These are phyloP conservation scores for Ustilago crameri DNA, from an alignment of 1,284 basidiomycete genomes.

Conservation along the genomic window DNA sequence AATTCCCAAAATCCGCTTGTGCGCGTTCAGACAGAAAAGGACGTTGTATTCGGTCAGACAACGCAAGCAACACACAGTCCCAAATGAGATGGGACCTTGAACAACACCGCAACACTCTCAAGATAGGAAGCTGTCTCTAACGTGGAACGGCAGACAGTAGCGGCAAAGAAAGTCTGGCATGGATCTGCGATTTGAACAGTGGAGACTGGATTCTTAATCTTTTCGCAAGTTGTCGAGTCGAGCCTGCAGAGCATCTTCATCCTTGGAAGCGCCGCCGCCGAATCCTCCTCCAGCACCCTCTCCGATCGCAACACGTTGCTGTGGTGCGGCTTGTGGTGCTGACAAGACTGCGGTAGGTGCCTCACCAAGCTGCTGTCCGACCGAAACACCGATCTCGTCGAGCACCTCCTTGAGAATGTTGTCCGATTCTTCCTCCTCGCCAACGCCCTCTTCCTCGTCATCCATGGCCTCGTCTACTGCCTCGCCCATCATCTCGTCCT, in stretches of 20 bases:
- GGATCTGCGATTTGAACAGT: neutral
- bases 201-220: conserved; percentile 24
- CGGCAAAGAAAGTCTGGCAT: neutral
- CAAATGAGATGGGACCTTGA: neutral
- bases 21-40: too few relatives aligned
- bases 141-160: too few relatives aligned
- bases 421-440: conserved; percentile 89
- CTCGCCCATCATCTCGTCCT: conserved; percentile 99
- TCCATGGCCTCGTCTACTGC: conserved; percentile 99
- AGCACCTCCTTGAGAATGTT: conserved; percentile 95
- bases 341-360: conserved; percentile 54
- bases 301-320: conserved; percentile 60
- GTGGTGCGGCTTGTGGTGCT: conserved; percentile 49
- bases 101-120: too few relatives aligned
- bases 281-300: conserved; percentile 48
- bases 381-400: conserved; percentile 93
- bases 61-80: neutral
- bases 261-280: conserved; percentile 42
- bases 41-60: too few relatives aligned
- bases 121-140: too few relatives aligned
- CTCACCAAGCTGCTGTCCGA: conserved; percentile 77
- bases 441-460: conserved; percentile 79
- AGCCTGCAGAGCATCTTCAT: conserved; percentile 65
- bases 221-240: conserved; percentile 62
- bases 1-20: neutral